Evolutionary conservation across 495 filamentous ascomycete species (phyloP).

Genomic region (Penicillium paradoxum): DNA sequence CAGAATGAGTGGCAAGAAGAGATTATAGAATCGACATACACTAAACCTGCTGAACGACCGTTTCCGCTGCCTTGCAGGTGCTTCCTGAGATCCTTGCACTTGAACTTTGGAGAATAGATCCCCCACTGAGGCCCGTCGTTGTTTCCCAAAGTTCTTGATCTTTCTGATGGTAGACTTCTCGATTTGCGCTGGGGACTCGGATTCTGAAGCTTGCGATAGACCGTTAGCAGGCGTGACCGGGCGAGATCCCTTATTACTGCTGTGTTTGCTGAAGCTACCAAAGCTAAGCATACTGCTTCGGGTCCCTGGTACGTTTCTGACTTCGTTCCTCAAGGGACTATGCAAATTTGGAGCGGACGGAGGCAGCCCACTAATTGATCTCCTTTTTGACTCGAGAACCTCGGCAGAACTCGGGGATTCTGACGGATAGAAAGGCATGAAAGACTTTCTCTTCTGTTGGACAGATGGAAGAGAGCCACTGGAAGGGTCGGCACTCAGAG

Average conservation of each 20-base stretch:
- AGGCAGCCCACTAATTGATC: slow-evolving; percentile 20
- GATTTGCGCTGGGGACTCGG: slow-evolving; percentile 6
- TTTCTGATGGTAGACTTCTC: slow-evolving; percentile 26
- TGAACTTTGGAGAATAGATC: slow-evolving; percentile 20
- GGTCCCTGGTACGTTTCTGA: slow-evolving; percentile 22
- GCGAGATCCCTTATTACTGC: slow-evolving; percentile 20
- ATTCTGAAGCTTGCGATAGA: slow-evolving; percentile 8
- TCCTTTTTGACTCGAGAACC: slow-evolving; percentile 19
- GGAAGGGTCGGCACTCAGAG: neutral
- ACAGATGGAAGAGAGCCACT: neutral
- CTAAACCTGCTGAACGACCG: slow-evolving; percentile 17
- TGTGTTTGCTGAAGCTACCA: slow-evolving; percentile 22
- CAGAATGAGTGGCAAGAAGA: neutral
- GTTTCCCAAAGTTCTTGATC: slow-evolving; percentile 28
- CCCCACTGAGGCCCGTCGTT: slow-evolving; percentile 30
- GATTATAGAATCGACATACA: slow-evolving; percentile 8
- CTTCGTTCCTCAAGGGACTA: slow-evolving; percentile 27
- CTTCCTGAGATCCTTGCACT: slow-evolving; percentile 16
- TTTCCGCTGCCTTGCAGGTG: slow-evolving; percentile 11
- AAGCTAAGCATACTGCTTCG: slow-evolving; percentile 29
- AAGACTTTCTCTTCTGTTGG: neutral
- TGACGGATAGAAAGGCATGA: neutral
- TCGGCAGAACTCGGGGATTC: slow-evolving; percentile 13
- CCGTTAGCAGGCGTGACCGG: slow-evolving; percentile 24
- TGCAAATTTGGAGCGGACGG: slow-evolving; percentile 19